Evolutionary conservation across 441 rosid genomes (phyloP).

Genomic region (Populus hybrid): DNA sequence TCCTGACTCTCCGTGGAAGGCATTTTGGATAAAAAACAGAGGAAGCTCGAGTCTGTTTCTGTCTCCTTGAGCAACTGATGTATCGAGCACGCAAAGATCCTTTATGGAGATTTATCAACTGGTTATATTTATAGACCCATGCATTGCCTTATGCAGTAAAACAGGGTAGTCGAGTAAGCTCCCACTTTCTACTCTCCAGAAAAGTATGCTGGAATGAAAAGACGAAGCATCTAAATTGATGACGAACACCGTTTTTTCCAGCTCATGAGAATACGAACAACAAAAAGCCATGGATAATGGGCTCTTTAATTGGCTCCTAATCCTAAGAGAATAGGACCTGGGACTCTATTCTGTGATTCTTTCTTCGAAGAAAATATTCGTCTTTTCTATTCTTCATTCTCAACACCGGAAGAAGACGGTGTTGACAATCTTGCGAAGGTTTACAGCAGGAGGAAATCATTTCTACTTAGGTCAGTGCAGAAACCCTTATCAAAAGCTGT

Average conservation of each 20-base stretch:
- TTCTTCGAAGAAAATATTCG: slow-evolving; percentile 21
- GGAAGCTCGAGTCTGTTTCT: background rate
- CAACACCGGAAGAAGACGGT: background rate
- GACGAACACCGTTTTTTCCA: slow-evolving; percentile 1
- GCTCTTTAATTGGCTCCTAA: background rate
- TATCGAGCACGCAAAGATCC: background rate
- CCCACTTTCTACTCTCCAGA: background rate
- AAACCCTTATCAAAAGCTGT: background rate
- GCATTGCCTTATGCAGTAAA: background rate
- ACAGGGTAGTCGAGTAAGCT: background rate
- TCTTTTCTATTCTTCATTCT: background rate
- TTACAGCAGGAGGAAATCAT: background rate
- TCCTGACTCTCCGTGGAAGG: slow-evolving; percentile 23
- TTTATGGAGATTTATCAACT: background rate
- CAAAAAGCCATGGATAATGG: background rate
- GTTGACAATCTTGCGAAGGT: background rate
- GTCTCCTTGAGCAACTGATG: background rate
- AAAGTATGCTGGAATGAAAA: background rate
- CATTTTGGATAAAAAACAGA: slow-evolving; percentile 25
- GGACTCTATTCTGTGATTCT: background rate
- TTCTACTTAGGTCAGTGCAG: background rate
- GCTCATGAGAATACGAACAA: slow-evolving; percentile 1
- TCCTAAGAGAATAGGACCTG: background rate
- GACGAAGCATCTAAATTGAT: slow-evolving; percentile 9
- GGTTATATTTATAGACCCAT: slow-evolving; percentile 4